phyloP scores from a whole-genome alignment of 768 basidiomycete genomes.

The Botryobasidium botryosum region DNA sequence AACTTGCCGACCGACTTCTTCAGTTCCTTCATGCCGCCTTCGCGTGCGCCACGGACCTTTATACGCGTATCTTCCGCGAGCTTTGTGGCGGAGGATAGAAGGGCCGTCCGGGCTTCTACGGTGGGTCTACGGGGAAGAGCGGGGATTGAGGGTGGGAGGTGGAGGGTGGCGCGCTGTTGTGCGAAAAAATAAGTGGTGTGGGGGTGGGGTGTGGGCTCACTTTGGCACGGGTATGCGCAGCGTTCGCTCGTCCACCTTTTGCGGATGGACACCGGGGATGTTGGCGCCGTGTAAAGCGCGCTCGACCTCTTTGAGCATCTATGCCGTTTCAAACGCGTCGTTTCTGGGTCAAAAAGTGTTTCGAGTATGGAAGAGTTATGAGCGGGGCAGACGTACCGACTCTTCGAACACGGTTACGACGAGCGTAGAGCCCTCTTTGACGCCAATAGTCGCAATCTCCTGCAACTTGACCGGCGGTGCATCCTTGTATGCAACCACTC shows the following conservation, averaged over 20 bases:
- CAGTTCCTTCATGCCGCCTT: slow-evolving; percentile 47
- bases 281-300: slow-evolving; percentile 60
- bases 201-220: slow-evolving; percentile 22
- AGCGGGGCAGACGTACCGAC: slow-evolving; percentile 31
- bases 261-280: slow-evolving; percentile 54
- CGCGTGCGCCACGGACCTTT: slow-evolving; percentile 57
- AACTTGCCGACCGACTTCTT: slow-evolving; percentile 32
- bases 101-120: slow-evolving; percentile 44
- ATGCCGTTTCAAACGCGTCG: slow-evolving; percentile 7
- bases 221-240: slow-evolving; percentile 69
- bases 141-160: slow-evolving; percentile 1
- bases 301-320: slow-evolving; percentile 65
- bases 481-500: slow-evolving; percentile 24
- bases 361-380: not conserved
- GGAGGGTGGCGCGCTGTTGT: not conserved
- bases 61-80: slow-evolving; percentile 61
- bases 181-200: slow-evolving; percentile 9
- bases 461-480: slow-evolving; percentile 31
- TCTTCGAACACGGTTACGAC: slow-evolving; percentile 67
- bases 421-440: slow-evolving; percentile 57
- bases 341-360: slow-evolving; percentile 1
- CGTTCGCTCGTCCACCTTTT: slow-evolving; percentile 50
- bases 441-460: slow-evolving; percentile 64
- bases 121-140: slow-evolving; percentile 40
- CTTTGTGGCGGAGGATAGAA: slow-evolving; percentile 38